These are phyloP conservation scores for Neocucurbitaria cava DNA, from an alignment of 2,329 filamentous ascomycete species.

Conservation along the genomic window DNA sequence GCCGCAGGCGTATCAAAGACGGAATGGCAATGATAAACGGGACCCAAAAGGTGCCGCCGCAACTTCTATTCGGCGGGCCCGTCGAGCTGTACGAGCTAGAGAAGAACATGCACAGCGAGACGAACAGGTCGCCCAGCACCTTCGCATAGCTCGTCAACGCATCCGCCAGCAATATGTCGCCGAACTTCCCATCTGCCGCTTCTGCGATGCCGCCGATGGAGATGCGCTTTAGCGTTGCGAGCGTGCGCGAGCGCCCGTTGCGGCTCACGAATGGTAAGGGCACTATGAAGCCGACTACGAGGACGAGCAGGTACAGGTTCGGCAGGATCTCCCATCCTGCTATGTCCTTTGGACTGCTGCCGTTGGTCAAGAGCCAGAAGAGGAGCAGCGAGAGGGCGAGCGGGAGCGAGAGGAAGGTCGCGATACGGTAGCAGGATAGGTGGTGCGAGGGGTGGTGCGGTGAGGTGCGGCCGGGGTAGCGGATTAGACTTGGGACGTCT, in stretches of 20 bases:
- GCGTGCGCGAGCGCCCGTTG: constrained; percentile 75
- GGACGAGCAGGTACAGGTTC: constrained; percentile 78
- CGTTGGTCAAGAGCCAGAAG: constrained; percentile 84
- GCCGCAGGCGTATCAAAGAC: constrained; percentile 83
- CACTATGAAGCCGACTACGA: constrained; percentile 74
- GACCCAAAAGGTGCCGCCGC: constrained; percentile 79
- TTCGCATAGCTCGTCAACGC: constrained; percentile 94
- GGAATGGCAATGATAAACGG: constrained; percentile 85
- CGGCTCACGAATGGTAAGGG: constrained; percentile 74
- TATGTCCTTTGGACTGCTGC: constrained; percentile 71
- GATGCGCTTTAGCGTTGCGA: constrained; percentile 78
- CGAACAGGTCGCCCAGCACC: constrained; percentile 87
- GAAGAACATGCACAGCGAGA: constrained; percentile 91
- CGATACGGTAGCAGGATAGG: constrained; percentile 84
- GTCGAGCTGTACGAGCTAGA: constrained; percentile 74
- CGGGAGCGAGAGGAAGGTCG: constrained; percentile 75
- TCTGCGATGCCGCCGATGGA: constrained; percentile 86
- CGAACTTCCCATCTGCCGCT: constrained; percentile 88
- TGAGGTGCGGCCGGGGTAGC: constrained; percentile 79
- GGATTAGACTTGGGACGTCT: constrained; percentile 84
- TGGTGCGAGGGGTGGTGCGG: constrained; percentile 76
- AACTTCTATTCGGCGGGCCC: constrained; percentile 78
- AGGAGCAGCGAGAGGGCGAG: constrained; percentile 74
- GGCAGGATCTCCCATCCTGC: constrained; percentile 84
- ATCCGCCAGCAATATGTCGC: constrained; percentile 91